Base-by-base conservation (phyloP, 2,329 filamentous ascomycete species). In the Zymoseptoria tritici region DNA sequence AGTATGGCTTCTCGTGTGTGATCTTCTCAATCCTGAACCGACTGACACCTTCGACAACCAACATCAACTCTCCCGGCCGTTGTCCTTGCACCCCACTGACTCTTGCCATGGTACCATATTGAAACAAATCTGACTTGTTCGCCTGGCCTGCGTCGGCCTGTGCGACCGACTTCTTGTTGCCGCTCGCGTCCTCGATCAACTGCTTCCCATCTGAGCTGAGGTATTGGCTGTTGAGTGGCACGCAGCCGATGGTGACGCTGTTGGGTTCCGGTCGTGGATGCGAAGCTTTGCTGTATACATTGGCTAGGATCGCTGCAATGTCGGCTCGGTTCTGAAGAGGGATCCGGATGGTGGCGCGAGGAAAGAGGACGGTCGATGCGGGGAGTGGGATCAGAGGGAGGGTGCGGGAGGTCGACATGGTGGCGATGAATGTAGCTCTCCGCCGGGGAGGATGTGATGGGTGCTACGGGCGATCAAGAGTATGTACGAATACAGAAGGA, bases 11-110 rank as follows among this genome's bases (percentile, higher is more conserved):
- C 65, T 96, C 90, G 71, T 90, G 87, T 46, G 84, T 81, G 54
- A 94, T 76, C 69, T 85, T 86, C 56, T 91, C 87, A 42, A 97
- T 77, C 63, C 84, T 83, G 64, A 97, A 86, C 49, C 94, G 83
- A 64, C 87, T 82, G 19, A 90, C 81, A 16, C 94, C 94, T 73
- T 97, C 91, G 1, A 99, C 91, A 4, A 96, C 81, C 56, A 99
- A 76, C 59, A 86, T 87, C 69, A 96, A 87, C 71, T 97, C 78
- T 31, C 77, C 78, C 55, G 76, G 73, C 52, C 76, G 67, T 58
- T 77, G 67, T 2, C 78, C 78, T 63, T 80, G 78, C 52, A 80
- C 77, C 16, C 78, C 79, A 13, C 74, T 78, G 42, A 81, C 76
- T 65, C 77, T 76, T 13, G 77, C 79, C 24, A 91, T 82, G 4